Percentiles rank a stretch among this genome's conserved stretches.
Conservation (phyloP, 805 yeast genomes). For the Yamadazyma ubonensis region DNA sequence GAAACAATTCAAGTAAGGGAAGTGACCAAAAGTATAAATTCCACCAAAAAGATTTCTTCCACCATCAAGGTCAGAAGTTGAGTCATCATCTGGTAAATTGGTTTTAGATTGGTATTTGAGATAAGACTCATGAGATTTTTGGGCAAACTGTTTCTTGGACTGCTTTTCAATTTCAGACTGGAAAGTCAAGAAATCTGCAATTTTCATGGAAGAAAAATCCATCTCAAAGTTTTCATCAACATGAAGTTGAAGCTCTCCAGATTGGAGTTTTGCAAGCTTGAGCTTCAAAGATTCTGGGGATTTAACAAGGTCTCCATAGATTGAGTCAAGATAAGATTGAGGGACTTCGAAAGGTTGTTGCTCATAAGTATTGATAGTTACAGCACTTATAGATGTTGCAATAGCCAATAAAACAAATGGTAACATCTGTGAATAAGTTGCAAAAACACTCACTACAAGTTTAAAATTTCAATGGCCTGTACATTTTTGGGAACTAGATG, state of each 20-base stretch:
- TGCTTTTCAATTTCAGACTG: neutral
- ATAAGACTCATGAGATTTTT: slow-evolving; percentile 14
- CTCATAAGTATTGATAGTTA: slow-evolving; percentile 3
- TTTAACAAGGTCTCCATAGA: slow-evolving; percentile 27
- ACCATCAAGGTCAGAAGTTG: slow-evolving; percentile 27
- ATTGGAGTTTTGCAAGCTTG: slow-evolving; percentile 11
- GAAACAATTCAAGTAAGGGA: slow-evolving; percentile 48
- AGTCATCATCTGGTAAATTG: slow-evolving; percentile 34
- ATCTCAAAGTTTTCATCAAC: neutral
- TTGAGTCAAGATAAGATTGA: slow-evolving; percentile 21
- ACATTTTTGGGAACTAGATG: too few species aligned
- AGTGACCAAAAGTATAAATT: slow-evolving; percentile 54
- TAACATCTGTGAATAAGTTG: too few species aligned
- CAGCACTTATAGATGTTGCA: neutral
- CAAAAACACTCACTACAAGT: too few species aligned
- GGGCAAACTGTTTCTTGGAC: slow-evolving; percentile 6
- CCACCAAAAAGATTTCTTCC: slow-evolving; percentile 44
- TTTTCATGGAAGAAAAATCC: slow-evolving; percentile 1
- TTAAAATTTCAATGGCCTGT: too few species aligned
- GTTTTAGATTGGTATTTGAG: slow-evolving; percentile 19
- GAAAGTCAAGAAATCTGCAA: slow-evolving; percentile 1
- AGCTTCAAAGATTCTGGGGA: slow-evolving; percentile 13
- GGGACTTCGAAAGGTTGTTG: neutral
- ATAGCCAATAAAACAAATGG: too few species aligned
- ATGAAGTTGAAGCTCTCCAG: slow-evolving; percentile 5